A percentile compares a stretch with the other conserved stretches of the same genome.
Evolutionary conservation across 208 protist genomes (phyloP).

Genomic region (Acanthamoeba lenticulata): DNA sequence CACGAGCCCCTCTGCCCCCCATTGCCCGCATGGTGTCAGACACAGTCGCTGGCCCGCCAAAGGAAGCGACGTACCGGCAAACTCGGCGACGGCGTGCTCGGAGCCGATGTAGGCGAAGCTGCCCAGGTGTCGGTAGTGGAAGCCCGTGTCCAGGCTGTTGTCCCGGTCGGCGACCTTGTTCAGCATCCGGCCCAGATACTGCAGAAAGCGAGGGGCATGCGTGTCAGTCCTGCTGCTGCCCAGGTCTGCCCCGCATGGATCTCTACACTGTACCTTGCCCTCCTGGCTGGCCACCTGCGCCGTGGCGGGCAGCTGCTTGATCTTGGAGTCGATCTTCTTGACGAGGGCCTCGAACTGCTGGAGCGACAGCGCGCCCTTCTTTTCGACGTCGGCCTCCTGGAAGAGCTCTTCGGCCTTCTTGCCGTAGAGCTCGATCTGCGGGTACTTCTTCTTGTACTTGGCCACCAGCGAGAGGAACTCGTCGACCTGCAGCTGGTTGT

Average conservation of each 20-base stretch:
- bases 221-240: no score
- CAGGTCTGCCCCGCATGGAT: no score
- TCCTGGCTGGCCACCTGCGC: conserved; percentile 50
- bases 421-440: conserved; percentile 42
- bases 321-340: conserved; percentile 35
- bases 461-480: neutral
- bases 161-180: neutral
- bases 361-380: neutral
- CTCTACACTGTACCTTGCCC: neutral
- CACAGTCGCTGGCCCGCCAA: no score
- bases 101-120: conserved; percentile 31
- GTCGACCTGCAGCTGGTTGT: conserved; percentile 4
- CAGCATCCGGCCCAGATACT: conserved; percentile 14
- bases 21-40: neutral
- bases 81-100: conserved; percentile 16
- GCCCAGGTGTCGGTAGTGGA: conserved; percentile 37
- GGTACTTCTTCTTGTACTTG: conserved; percentile 53
- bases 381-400: neutral
- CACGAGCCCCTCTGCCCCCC: neutral
- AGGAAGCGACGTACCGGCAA: conserved; percentile 6
- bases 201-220: neutral
- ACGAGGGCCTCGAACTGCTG: conserved; percentile 27
- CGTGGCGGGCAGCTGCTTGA: conserved; percentile 46
- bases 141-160: neutral
- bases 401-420: conserved; percentile 47